Percentiles rank a stretch among this genome's conserved stretches.
phyloP scores from a whole-genome alignment of 73 alveolate genomes.

The Uronychia setigera region DNA sequence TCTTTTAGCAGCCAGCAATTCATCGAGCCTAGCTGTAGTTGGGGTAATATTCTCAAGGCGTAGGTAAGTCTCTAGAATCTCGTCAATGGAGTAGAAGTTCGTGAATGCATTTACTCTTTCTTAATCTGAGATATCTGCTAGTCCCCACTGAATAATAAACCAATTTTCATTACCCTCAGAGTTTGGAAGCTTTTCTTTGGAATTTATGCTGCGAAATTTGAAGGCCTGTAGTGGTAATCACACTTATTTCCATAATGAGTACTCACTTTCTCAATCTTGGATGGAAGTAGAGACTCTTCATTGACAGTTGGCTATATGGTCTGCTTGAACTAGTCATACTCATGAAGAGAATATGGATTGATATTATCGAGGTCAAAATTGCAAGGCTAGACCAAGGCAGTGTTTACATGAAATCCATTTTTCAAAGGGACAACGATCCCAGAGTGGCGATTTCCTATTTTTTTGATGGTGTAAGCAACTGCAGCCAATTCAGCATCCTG shows the following conservation, averaged over 20 bases:
- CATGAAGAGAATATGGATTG: slow-evolving; percentile 8
- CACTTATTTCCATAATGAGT: slow-evolving; percentile 22
- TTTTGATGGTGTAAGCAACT: slow-evolving; percentile 6
- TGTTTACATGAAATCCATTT: slow-evolving; percentile 44
- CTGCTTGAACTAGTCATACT: slow-evolving; percentile 23
- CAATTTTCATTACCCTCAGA: slow-evolving; percentile 24
- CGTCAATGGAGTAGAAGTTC: slow-evolving; percentile 18
- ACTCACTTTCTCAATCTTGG: slow-evolving; percentile 28
- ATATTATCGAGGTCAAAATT: slow-evolving; percentile 29
- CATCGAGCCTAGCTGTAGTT: slow-evolving; percentile 7
- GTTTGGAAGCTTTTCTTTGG: slow-evolving; percentile 3
- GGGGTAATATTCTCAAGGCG: slow-evolving; percentile 8
- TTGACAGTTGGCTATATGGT: slow-evolving; percentile 45
- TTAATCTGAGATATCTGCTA: slow-evolving; percentile 29
- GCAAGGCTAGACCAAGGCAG: slow-evolving; percentile 32
- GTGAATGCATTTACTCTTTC: slow-evolving; percentile 51
- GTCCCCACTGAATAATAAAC: slow-evolving; percentile 24
- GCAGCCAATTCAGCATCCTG: slow-evolving; percentile 5
- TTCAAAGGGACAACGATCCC: slow-evolving; percentile 10
- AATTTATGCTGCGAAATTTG: slow-evolving; percentile 1
- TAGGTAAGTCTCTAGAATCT: slow-evolving; percentile 31
- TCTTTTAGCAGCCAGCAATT: slow-evolving; percentile 9
- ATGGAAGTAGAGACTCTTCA: slow-evolving; percentile 54
- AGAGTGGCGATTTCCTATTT: slow-evolving; percentile 20
- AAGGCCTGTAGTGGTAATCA: slow-evolving; percentile 1